Conservation (phyloP, 208 protist genomes). For the Acanthamoeba sp. region DNA sequence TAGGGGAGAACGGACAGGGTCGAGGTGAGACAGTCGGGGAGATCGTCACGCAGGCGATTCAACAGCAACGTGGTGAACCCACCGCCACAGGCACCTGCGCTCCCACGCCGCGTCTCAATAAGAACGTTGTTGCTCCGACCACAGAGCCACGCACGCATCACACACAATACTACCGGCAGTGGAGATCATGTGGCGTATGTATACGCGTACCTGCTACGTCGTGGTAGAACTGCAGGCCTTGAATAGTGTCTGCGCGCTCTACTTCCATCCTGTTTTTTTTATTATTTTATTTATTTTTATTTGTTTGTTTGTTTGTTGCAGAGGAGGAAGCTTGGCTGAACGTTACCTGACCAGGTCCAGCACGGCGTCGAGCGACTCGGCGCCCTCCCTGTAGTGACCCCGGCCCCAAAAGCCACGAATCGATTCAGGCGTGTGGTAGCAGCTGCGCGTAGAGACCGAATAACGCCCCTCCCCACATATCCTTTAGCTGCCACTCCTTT, state of each 20-base stretch:
- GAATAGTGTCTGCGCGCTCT: not conserved
- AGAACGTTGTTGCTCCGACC: too few relatives aligned
- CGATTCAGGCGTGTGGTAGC: not conserved
- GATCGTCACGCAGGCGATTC: not conserved
- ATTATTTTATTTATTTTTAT: too few relatives aligned
- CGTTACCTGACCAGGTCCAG: not conserved
- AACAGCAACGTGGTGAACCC: not conserved
- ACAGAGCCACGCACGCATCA: not conserved
- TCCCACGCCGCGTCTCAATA: not conserved
- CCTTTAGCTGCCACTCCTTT: too few relatives aligned
- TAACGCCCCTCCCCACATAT: too few relatives aligned
- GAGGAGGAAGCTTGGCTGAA: too few relatives aligned
- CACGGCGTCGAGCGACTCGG: not conserved
- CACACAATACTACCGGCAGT: not conserved
- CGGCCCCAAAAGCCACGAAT: not conserved
- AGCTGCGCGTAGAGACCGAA: not conserved
- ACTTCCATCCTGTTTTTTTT: not conserved
- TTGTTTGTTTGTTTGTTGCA: too few relatives aligned
- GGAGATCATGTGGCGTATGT: not conserved
- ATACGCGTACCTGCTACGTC: not conserved
- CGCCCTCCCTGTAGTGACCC: not conserved
- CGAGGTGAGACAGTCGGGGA: not conserved
- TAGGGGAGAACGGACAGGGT: not conserved
- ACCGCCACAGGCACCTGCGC: not conserved
- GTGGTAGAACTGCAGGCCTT: not conserved